Percentiles rank a stretch among this genome's conserved stretches.
phyloP scores from a whole-genome alignment of 495 filamentous ascomycete species.

The Parathielavia hyrcaniae region DNA sequence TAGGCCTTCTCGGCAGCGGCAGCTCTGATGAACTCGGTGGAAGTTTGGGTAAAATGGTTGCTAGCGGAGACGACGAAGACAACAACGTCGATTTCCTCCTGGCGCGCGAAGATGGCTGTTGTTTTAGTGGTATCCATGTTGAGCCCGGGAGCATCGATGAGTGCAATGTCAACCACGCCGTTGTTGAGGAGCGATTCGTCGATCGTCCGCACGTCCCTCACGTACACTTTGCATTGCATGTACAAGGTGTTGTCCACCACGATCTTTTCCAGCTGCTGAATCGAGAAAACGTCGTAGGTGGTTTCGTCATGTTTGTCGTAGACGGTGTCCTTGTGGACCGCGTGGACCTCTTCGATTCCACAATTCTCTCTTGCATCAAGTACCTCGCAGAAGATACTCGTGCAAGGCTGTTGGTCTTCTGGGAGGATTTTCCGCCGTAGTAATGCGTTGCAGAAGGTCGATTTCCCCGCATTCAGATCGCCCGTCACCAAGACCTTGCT shows the following conservation, averaged over 20 bases:
- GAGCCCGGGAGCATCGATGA: constrained; percentile 93
- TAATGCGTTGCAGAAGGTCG: constrained; percentile 95
- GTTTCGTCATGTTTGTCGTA: constrained; percentile 90
- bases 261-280: constrained; percentile 76
- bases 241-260: constrained; percentile 82
- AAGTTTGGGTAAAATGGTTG: constrained; percentile 94
- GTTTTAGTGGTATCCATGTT: constrained; percentile 96
- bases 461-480: constrained; percentile 95
- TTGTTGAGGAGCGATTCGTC: constrained; percentile 95
- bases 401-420: constrained; percentile 98
- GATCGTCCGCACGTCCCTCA: constrained; percentile 83
- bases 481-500: constrained; percentile 98
- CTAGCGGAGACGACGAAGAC: constrained; percentile 97
- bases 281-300: constrained; percentile 78
- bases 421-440: constrained; percentile 87
- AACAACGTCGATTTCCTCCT: constrained; percentile 98
- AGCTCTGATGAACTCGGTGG: constrained; percentile 93
- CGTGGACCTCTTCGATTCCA: constrained; percentile 90
- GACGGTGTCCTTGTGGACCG: constrained; percentile 67
- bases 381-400: constrained; percentile 96
- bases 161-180: constrained; percentile 92
- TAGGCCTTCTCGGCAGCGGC: constrained; percentile 96
- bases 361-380: constrained; percentile 85
- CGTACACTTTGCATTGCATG: constrained; percentile 93
- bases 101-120: constrained; percentile 89